A percentile compares a stretch with the other conserved stretches of the same genome.
phyloP scores from a whole-genome alignment of 1,284 basidiomycete genomes.

The Pseudozyma flocculosa region DNA sequence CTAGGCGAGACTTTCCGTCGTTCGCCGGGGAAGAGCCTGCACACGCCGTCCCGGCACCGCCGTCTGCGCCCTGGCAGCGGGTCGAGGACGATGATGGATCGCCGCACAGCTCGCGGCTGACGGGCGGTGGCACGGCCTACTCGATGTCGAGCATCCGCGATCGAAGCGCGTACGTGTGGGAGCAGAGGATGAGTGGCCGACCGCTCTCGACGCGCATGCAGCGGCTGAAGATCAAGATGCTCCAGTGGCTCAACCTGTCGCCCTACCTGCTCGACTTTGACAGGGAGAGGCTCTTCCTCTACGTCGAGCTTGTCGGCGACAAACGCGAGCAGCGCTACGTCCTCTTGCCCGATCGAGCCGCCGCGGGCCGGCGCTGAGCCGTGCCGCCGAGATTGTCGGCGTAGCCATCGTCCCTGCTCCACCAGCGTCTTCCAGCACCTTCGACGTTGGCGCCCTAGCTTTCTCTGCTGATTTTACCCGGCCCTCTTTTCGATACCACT shows the following conservation, averaged over 20 bases:
- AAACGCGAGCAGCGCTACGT: slow-evolving; percentile 9
- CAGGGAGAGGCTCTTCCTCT: slow-evolving; percentile 31
- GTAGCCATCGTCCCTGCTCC: no score
- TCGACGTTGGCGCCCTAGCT: no score
- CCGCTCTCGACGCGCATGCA: slow-evolving; percentile 18
- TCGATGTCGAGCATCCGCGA: slow-evolving; percentile 62
- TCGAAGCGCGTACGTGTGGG: slow-evolving; percentile 37
- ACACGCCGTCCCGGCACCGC: no score
- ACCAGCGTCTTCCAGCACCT: no score
- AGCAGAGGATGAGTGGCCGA: slow-evolving; percentile 24
- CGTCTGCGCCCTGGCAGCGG: no score
- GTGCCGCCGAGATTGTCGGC: neutral
- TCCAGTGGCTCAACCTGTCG: slow-evolving; percentile 35
- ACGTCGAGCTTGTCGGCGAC: slow-evolving; percentile 15
- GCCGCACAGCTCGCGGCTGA: slow-evolving; percentile 61
- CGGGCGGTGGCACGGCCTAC: slow-evolving; percentile 72
- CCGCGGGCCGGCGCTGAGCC: neutral
- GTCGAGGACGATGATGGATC: slow-evolving; percentile 64
- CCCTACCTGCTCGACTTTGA: slow-evolving; percentile 27
- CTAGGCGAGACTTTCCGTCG: slow-evolving; percentile 65
- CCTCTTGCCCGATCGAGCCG: slow-evolving; percentile 6
- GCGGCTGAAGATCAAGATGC: slow-evolving; percentile 11
- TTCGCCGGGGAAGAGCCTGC: slow-evolving; percentile 64
- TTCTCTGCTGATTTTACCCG: no score
- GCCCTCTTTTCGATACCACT: no score